Evolutionary conservation across 768 basidiomycete species (phyloP), one percentile per base, ranked within the genome.

Genomic region (Glaciozyma antarctica): DNA sequence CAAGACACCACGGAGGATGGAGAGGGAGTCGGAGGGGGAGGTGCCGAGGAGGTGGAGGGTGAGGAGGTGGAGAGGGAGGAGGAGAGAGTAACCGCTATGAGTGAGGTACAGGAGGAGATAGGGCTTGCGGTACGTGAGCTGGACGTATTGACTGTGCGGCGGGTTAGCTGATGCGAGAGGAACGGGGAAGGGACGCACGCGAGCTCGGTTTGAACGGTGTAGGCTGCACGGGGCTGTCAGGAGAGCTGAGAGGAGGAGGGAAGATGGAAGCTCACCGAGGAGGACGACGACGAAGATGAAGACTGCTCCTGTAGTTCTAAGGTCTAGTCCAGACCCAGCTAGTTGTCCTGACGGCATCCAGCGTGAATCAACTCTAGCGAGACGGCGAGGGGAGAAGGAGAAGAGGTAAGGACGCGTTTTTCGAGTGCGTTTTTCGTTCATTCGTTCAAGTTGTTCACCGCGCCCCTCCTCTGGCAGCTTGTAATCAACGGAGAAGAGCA

Each of bases 1-100:
- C 77, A 77, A 21, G 72, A 77, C 64, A 8, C 64, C 58, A 28
- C 61, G 73, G 10, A 95, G 80, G 19, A 81, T 82, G 3, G 77
- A 75, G 48, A 85, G 70, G 30, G 88, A 77, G 0, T 82, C 76
- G 53, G 77, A 72, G 63, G 82, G 70, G 3, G 85, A 79, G 44
- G 81, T 76, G 52, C 80, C 75, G 22, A 83, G 80, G 43, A 81
- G 59, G 10, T 77, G 75, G 32, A 97, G 82, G 72, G 85, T 83
- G 28, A 85, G 68, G 24, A 93, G 76, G 78, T 98, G 94, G 17
- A 89, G 72, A 0, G 92, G 92, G 69, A 93, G 87, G 69, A 88
- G 83, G 67, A 93, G 72, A 22, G 80, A 73, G 76, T 97, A 88
- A 1, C 77, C 77, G 10, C 88, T 87, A 76, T 98, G 94, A 6